Evolutionary conservation across 2,329 filamentous ascomycete species (phyloP).

Genomic region (Shiraia bambusicola): DNA sequence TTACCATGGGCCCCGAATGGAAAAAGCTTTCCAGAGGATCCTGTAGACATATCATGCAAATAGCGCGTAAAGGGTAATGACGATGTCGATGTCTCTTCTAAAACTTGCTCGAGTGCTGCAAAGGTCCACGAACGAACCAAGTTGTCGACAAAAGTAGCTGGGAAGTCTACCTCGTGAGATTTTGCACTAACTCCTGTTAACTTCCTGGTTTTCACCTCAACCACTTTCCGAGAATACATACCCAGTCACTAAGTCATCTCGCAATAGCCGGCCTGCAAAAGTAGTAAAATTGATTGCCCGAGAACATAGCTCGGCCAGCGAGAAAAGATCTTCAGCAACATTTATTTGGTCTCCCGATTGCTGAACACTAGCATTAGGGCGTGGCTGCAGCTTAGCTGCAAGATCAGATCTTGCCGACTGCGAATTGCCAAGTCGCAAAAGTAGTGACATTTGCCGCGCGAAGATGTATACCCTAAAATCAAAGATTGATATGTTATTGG

Average conservation of each 20-base stretch:
- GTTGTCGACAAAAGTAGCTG: slow-evolving; percentile 66
- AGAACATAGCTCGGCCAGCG: slow-evolving; percentile 84
- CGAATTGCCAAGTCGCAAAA: slow-evolving; percentile 77
- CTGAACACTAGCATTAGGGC: slow-evolving; percentile 22
- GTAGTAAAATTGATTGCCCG: slow-evolving; percentile 83
- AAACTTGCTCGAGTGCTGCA: slow-evolving; percentile 71
- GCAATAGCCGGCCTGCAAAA: slow-evolving; percentile 74
- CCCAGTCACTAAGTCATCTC: slow-evolving; percentile 72
- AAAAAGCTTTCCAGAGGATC: slow-evolving; percentile 50
- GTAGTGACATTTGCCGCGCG: slow-evolving; percentile 77
- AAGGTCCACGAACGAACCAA: slow-evolving; percentile 78
- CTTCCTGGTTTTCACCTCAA: neutral
- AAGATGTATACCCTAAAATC: slow-evolving; percentile 96
- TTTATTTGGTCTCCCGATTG: slow-evolving; percentile 41
- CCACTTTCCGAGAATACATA: slow-evolving; percentile 37
- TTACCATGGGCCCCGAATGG: slow-evolving; percentile 51
- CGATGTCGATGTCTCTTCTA: slow-evolving; percentile 72
- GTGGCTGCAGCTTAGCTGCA: slow-evolving; percentile 39
- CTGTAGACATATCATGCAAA: slow-evolving; percentile 24
- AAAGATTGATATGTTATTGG: slow-evolving; percentile 93
- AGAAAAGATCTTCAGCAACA: slow-evolving; percentile 71
- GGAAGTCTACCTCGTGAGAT: slow-evolving; percentile 26
- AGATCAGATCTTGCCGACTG: slow-evolving; percentile 46
- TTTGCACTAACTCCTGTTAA: slow-evolving; percentile 28
- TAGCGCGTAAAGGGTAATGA: slow-evolving; percentile 62